Base-by-base conservation (phyloP, 176 grass and related monocot species). In the Rhynchospora breviuscula region DNA sequence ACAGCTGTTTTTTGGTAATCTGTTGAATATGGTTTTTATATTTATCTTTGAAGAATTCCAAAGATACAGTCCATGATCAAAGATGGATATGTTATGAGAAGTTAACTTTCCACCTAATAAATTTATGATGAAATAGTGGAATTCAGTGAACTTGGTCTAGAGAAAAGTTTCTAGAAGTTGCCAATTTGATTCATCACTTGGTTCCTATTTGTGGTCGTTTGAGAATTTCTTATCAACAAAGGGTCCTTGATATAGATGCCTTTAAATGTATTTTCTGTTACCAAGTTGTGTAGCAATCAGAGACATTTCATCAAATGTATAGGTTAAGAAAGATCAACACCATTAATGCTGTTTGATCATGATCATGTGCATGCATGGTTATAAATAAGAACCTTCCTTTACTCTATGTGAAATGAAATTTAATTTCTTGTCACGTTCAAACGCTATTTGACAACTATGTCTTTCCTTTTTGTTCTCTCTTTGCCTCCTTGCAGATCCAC, bases 51-150 rank as follows among this genome's bases (percentile, higher is more conserved):
- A 52, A 52, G 3, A 74, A 51, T 44, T 26, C 9, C 19, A 29
- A 75, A 21, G 23, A 75, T 25, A 52, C 22, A 75, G 35, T 40
- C 35, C 35, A 52, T 22, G 51, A 52, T 19, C 70, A 75, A 47
- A 75, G 46, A 75, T 75, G 21, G 35, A 40, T 25, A 26, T 51
- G 26, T 75, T 47, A 52, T 75, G 47, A 75, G 25, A 40, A 75
- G n/a, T 81, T 45, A 81, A 81, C 26, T 80, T 56, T 40, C 18
- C 31, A 80, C 54, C 19, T 63, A 65, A 48, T 47, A 65, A 64
- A 81, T 81, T 81, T 51, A 81, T 81, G 79, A 81, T 48, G 53
- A 59, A 79, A 66, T 25, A 63, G 79, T 81, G 29, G 13, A 81
- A 75, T 81, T 49, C 59, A 54, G 60, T 82, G 80, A 49, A 67